These are phyloP conservation scores for Quercus aquifolioides DNA, from an alignment of 306 rosid genomes.

Conservation along the genomic window DNA sequence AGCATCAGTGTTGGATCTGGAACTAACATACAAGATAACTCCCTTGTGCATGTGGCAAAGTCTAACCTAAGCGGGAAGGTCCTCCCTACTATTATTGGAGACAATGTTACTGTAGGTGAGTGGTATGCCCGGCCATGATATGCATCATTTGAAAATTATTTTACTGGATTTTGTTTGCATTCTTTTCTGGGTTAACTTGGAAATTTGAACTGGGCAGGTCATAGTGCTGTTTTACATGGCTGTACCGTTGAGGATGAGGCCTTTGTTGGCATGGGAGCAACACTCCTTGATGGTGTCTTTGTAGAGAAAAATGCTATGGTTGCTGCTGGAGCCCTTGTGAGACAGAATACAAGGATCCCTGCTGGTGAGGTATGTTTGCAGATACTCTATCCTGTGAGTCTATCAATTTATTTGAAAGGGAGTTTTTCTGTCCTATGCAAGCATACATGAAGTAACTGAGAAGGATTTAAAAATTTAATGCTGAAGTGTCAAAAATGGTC, in stretches of 20 bases:
- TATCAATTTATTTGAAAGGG: neutral
- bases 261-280: slow-evolving; percentile 94
- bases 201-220: slow-evolving; percentile 48
- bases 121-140: slow-evolving; percentile 10
- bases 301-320: slow-evolving; percentile 93
- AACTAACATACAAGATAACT: slow-evolving; percentile 93
- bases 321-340: slow-evolving; percentile 91
- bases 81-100: slow-evolving; percentile 77
- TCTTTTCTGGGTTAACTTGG: neutral
- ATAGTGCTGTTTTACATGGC: slow-evolving; percentile 85
- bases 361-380: slow-evolving; percentile 68
- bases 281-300: slow-evolving; percentile 78
- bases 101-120: slow-evolving; percentile 93
- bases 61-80: slow-evolving; percentile 88
- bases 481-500: neutral
- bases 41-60: slow-evolving; percentile 93
- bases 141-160: neutral
- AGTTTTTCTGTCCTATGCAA: neutral
- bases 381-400: neutral
- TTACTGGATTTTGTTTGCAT: slow-evolving; percentile 2
- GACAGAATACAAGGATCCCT: slow-evolving; percentile 85
- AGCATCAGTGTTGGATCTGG: slow-evolving; percentile 84
- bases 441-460: neutral
- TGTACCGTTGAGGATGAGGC: slow-evolving; percentile 94
- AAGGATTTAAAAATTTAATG: neutral